Percentiles rank a stretch among this genome's conserved stretches.
These are phyloP conservation scores for Arctostaphylos glauca DNA, from an alignment of 148 eudicot genomes.

Conservation along the genomic window DNA sequence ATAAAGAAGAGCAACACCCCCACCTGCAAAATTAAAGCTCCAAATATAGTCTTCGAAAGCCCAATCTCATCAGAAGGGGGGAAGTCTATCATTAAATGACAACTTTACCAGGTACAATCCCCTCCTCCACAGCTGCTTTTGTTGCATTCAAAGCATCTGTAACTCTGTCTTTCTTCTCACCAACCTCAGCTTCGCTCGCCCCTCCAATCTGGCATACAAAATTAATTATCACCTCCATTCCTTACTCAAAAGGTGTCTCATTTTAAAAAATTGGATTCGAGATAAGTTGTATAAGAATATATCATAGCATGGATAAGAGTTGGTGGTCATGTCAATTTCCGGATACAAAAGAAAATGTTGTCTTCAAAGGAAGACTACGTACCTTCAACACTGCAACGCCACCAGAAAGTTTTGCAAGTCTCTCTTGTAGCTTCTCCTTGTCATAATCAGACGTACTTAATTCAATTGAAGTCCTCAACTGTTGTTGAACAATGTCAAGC, in stretches of 20 bases:
- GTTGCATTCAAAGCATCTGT: conserved; percentile 90
- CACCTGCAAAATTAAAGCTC: conserved; percentile 26
- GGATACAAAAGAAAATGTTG: not conserved
- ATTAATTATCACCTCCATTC: not conserved
- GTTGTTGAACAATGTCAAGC: conserved; percentile 19
- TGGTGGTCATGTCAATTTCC: not conserved
- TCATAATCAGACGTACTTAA: conserved; percentile 85
- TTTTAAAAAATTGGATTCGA: not conserved
- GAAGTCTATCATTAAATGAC: not conserved
- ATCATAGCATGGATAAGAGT: not conserved
- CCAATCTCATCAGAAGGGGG: not conserved
- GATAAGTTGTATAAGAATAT: not conserved
- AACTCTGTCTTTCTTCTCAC: conserved; percentile 89
- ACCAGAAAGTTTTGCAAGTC: conserved; percentile 91
- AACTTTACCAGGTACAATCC: conserved; percentile 64
- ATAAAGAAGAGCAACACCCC: conserved; percentile 70
- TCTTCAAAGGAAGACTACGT: not conserved
- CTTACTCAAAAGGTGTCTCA: not conserved
- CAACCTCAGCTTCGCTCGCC: conserved; percentile 83
- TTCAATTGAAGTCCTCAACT: conserved; percentile 71
- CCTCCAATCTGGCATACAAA: conserved; percentile 66
- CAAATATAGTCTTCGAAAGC: not conserved
- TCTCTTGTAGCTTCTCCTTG: conserved; percentile 87
- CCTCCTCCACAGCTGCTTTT: conserved; percentile 90
- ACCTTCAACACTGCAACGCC: conserved; percentile 97